phyloP scores from a whole-genome alignment of 345 rosid species.

The Mangifera indica region DNA sequence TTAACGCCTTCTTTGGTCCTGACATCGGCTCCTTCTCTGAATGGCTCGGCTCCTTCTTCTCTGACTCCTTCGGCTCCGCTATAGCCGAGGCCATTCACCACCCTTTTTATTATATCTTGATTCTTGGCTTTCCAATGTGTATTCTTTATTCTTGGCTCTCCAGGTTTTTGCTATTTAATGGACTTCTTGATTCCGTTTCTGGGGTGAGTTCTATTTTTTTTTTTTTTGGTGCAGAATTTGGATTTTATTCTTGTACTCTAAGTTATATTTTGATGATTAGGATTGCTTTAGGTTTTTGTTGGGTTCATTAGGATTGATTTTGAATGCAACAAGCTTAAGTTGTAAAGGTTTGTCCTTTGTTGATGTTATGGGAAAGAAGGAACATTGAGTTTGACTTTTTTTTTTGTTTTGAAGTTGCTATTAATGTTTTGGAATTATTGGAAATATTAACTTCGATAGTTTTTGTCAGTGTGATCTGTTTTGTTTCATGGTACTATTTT shows the following conservation, averaged over 20 bases:
- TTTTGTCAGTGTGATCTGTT: background rate
- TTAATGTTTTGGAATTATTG: too few species aligned
- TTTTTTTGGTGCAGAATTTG: background rate
- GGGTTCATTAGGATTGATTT: background rate
- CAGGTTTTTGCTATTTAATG: constrained; percentile 35
- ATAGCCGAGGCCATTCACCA: constrained; percentile 51
- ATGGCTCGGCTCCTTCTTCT: constrained; percentile 53
- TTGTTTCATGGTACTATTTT: background rate
- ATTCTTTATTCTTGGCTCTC: constrained; percentile 53
- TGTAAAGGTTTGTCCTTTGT: background rate
- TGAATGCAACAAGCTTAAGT: background rate
- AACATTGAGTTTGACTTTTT: too few species aligned
- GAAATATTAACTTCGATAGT: too few species aligned
- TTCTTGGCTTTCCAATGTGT: constrained; percentile 56
- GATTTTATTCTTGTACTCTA: background rate
- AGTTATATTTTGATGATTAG: background rate
- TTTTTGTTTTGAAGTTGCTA: background rate
- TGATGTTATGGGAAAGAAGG: background rate
- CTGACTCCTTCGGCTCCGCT: constrained; percentile 32
- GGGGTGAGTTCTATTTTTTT: constrained; percentile 37
- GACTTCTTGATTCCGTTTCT: constrained; percentile 52
- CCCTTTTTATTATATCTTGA: constrained; percentile 50
- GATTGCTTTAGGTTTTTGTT: background rate
- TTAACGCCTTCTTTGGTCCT: constrained; percentile 78
- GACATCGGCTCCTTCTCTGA: constrained; percentile 73